A percentile compares a stretch with the other conserved stretches of the same genome.
Evolutionary conservation across 768 basidiomycete species (phyloP).

Genomic region (Boletus sp.): DNA sequence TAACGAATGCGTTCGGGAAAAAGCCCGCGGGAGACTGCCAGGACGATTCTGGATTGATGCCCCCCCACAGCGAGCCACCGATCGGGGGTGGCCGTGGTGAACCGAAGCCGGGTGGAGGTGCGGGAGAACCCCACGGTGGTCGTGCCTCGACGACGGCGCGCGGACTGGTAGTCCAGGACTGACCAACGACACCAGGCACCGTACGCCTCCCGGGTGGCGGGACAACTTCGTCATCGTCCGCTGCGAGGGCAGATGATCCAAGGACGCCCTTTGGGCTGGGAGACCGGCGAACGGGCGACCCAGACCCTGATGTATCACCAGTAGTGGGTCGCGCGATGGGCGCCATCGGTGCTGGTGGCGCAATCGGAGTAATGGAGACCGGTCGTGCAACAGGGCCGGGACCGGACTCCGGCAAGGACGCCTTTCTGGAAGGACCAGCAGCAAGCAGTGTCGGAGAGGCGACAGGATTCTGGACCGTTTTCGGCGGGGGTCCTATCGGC

Average conservation of each 20-base stretch:
- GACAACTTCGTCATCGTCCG: slow-evolving; percentile 80
- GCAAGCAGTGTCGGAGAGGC: slow-evolving; percentile 41
- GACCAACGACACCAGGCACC: slow-evolving; percentile 39
- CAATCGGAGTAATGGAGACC: slow-evolving; percentile 22
- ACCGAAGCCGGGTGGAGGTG: slow-evolving; percentile 34
- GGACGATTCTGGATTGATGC: slow-evolving; percentile 36
- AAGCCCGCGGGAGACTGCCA: slow-evolving; percentile 51
- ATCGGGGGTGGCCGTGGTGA: slow-evolving; percentile 34
- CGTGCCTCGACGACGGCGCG: slow-evolving; percentile 40
- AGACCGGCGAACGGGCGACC: slow-evolving; percentile 49
- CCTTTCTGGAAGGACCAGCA: slow-evolving; percentile 47
- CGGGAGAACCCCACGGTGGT: slow-evolving; percentile 46
- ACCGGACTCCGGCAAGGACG: slow-evolving; percentile 41
- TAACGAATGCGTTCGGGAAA: slow-evolving; percentile 46
- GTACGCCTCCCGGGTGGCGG: slow-evolving; percentile 44
- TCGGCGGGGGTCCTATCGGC: slow-evolving; percentile 57
- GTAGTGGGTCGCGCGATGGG: slow-evolving; percentile 55
- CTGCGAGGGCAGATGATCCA: slow-evolving; percentile 73
- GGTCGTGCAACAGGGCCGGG: slow-evolving; percentile 62
- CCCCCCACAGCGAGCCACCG: slow-evolving; percentile 42
- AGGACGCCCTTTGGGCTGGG: slow-evolving; percentile 63
- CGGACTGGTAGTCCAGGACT: slow-evolving; percentile 50
- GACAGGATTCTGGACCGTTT: slow-evolving; percentile 32
- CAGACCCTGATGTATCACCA: slow-evolving; percentile 46
- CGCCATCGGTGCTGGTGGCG: slow-evolving; percentile 57